Percentiles rank a stretch among this genome's conserved stretches.
phyloP scores from a whole-genome alignment of 345 rosid genomes.

The Litchi chinensis region DNA sequence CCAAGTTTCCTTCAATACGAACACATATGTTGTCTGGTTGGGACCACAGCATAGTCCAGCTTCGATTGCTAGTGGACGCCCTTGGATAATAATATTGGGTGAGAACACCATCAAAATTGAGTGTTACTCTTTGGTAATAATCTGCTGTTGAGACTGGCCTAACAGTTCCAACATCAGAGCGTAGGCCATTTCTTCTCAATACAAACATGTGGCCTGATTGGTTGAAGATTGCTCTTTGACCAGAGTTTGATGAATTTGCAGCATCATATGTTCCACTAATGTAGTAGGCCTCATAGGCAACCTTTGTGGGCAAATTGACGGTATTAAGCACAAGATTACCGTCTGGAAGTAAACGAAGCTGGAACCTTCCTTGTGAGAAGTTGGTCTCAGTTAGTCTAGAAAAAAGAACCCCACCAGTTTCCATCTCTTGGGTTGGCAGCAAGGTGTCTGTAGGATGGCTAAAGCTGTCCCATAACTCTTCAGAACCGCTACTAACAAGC shows the following conservation, averaged over 20 bases:
- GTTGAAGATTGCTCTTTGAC: conserved; percentile 10
- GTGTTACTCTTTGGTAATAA: conserved; percentile 31
- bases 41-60: conserved; percentile 18
- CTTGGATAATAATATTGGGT: conserved; percentile 31
- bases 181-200: conserved; percentile 4
- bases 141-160: neutral
- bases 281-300: conserved; percentile 12
- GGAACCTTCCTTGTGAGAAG: conserved; percentile 31
- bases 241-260: conserved; percentile 7
- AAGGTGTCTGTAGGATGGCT: conserved; percentile 35
- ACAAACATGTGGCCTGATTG: conserved; percentile 18
- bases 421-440: conserved; percentile 27
- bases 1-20: neutral
- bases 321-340: conserved; percentile 19
- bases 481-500: conserved; percentile 6
- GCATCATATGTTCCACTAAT: neutral
- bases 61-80: neutral
- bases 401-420: conserved; percentile 7
- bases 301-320: conserved; percentile 15
- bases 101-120: conserved; percentile 41
- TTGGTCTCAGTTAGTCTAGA: conserved; percentile 20
- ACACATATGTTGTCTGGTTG: conserved; percentile 32
- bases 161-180: neutral
- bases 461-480: conserved; percentile 36
- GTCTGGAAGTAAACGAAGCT: neutral